A percentile compares a stretch with the other conserved stretches of the same genome.
Evolutionary conservation across 352 stramenopile genomes (phyloP).

Genomic region (Globisporangium emineosum): DNA sequence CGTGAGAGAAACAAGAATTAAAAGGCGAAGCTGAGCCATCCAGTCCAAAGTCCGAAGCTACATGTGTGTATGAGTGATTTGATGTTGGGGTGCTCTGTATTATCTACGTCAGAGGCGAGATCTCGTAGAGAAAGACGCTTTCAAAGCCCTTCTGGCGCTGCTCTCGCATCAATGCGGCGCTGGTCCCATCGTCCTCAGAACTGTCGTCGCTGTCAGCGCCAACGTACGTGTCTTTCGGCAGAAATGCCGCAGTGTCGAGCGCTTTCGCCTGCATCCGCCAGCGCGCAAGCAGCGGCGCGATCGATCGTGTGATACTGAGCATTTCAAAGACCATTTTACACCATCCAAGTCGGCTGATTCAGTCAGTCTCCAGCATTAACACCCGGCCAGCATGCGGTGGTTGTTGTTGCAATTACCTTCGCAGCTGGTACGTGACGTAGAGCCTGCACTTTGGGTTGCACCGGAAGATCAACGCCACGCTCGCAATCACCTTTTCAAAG

Average conservation of each 20-base stretch:
- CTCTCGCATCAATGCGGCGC: constrained; percentile 9
- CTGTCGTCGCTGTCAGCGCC: neutral
- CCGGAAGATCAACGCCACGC: constrained; percentile 57
- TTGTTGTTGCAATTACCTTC: constrained; percentile 24
- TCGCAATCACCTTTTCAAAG: constrained; percentile 72
- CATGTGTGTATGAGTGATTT: constrained; percentile 4
- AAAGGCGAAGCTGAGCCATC: constrained; percentile 81
- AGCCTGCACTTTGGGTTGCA: constrained; percentile 40
- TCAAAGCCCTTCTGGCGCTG: constrained; percentile 22
- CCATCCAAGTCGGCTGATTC: neutral
- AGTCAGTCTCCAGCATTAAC: neutral
- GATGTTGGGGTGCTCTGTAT: neutral
- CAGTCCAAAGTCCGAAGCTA: neutral
- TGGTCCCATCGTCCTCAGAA: constrained; percentile 7
- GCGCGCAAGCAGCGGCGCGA: constrained; percentile 47
- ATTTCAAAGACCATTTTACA: neutral
- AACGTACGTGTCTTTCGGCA: neutral
- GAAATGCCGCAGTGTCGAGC: constrained; percentile 33
- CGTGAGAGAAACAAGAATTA: constrained; percentile 38
- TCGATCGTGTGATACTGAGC: constrained; percentile 46
- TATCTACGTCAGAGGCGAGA: constrained; percentile 21
- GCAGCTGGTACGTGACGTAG: constrained; percentile 64
- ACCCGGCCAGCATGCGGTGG: neutral
- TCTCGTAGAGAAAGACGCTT: constrained; percentile 63
- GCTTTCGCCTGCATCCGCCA: constrained; percentile 39